phyloP scores from a whole-genome alignment of 1,284 basidiomycete species.

The Golubevia pallescens region DNA sequence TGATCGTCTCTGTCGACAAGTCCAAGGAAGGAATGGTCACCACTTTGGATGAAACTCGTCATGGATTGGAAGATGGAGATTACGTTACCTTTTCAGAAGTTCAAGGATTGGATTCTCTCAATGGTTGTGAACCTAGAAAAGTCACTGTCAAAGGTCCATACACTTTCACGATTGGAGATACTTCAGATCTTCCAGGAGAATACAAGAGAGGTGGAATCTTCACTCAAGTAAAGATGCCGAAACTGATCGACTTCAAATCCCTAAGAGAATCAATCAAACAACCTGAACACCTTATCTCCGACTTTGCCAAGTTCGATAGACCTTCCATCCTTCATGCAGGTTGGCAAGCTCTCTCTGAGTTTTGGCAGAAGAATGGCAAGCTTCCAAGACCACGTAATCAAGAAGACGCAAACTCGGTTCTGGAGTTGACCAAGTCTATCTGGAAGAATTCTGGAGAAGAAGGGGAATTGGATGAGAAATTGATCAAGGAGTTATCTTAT shows the following conservation, averaged over 20 bases:
- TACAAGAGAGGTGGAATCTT: slow-evolving; percentile 94
- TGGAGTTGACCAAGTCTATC: slow-evolving; percentile 80
- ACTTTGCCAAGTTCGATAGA: slow-evolving; percentile 97
- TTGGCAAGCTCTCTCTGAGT: slow-evolving; percentile 91
- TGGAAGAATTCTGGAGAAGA: slow-evolving; percentile 69
- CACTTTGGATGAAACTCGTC: slow-evolving; percentile 93
- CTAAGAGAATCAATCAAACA: slow-evolving; percentile 81
- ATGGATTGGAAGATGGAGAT: slow-evolving; percentile 96
- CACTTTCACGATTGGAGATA: slow-evolving; percentile 64
- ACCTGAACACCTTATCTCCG: slow-evolving; percentile 92
- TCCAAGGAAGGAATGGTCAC: slow-evolving; percentile 87
- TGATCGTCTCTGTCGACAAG: slow-evolving; percentile 78
- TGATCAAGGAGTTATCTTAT: slow-evolving; percentile 84
- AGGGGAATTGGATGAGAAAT: slow-evolving; percentile 75
- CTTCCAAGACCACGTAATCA: slow-evolving; percentile 84
- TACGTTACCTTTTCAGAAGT: slow-evolving; percentile 98
- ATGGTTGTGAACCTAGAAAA: slow-evolving; percentile 88
- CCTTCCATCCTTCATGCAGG: slow-evolving; percentile 88
- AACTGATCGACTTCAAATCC: slow-evolving; percentile 82
- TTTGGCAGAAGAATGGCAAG: slow-evolving; percentile 73
- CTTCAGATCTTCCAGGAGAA: slow-evolving; percentile 68
- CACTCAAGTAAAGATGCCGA: slow-evolving; percentile 99
- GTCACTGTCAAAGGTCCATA: slow-evolving; percentile 80
- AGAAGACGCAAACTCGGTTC: slow-evolving; percentile 77
- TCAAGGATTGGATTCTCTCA: slow-evolving; percentile 90